Evolutionary conservation across 345 rosid species (phyloP), one percentile per base, ranked within the genome.

Genomic region (Eucalyptus albens): DNA sequence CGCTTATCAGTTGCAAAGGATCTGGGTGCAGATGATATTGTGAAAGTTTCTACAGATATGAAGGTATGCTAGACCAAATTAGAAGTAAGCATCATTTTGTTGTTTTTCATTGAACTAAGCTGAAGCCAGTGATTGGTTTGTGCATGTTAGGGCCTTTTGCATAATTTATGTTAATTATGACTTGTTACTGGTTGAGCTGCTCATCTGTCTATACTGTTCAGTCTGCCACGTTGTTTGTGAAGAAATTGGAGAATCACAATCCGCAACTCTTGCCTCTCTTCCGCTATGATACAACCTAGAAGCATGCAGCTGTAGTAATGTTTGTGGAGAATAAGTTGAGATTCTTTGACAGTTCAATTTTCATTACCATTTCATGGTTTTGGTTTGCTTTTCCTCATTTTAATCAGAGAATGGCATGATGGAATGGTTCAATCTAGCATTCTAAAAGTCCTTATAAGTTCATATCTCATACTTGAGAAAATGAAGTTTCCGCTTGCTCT

Each of bases 1-100:
- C 95, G 99, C 40, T 91, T 97, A 90, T 94, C 98, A 21, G 93
- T 98, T 90, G 99, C 98, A 8, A 94, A 96, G 91, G 90, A 92
- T 80, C 97, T 98, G 8, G 98, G 98, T 10, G 99, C 97, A 11
- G 93, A 96, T 88, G 94, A 92, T 53, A 88, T 92, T 89, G 92
- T 98, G 59, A 92, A 93, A 93, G 99, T 97, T 89, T 94, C 99
- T 26, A 92, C 93, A 88, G 91, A 90, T 89, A 82, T 92, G 77
- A 90, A 97, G 99, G 99, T 97, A 87, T 55, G 88, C 40, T n/a
- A 26, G 59, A 51, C 27, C 47, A 51, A 51, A 29, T 26, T 88
- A 17, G 40, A 86, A 77, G 27, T 77, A 37, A 10, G 45, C 26
- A 22, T 40, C 85, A 21, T 21, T 40, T 77, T 37, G 29, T 77